Percentiles rank a stretch among this genome's conserved stretches.
Conservation (phyloP, 2,329 filamentous ascomycete genomes). For the Diaporthe sp. region DNA sequence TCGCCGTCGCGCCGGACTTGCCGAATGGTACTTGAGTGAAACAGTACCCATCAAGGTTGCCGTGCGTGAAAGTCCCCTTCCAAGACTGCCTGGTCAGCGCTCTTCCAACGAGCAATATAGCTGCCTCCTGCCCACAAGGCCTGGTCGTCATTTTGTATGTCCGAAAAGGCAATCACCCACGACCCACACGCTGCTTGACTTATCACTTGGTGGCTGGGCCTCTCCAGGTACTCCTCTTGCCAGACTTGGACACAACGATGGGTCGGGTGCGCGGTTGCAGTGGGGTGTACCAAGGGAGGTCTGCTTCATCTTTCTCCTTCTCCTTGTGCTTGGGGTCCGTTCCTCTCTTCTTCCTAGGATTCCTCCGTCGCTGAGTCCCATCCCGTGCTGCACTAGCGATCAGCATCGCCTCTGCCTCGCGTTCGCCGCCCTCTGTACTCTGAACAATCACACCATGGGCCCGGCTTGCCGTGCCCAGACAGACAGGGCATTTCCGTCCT, state of each 20-base stretch:
- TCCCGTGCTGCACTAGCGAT: neutral
- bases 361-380: neutral
- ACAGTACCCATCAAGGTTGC: neutral
- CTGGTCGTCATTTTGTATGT: neutral
- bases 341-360: neutral
- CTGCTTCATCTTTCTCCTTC: conserved; percentile 40
- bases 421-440: too few species aligned
- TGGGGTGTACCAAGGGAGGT: conserved; percentile 36
- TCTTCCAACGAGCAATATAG: too few species aligned
- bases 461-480: conserved; percentile 42
- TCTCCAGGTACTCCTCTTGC: conserved; percentile 26
- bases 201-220: neutral
- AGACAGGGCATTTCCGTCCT: conserved; percentile 49
- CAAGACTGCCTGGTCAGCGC: neutral
- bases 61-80: too few species aligned
- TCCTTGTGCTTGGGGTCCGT: conserved; percentile 32
- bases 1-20: neutral
- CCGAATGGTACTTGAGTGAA: neutral
- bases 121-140: neutral
- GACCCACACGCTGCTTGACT: neutral
- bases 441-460: neutral
- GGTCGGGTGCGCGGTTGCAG: conserved; percentile 31
- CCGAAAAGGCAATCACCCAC: neutral
- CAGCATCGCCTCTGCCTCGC: neutral
- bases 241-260: conserved; percentile 32